A percentile compares a stretch with the other conserved stretches of the same genome.
These are phyloP conservation scores for Afroboletus lepidellus DNA, from an alignment of 1,284 basidiomycete species.

Conservation along the genomic window DNA sequence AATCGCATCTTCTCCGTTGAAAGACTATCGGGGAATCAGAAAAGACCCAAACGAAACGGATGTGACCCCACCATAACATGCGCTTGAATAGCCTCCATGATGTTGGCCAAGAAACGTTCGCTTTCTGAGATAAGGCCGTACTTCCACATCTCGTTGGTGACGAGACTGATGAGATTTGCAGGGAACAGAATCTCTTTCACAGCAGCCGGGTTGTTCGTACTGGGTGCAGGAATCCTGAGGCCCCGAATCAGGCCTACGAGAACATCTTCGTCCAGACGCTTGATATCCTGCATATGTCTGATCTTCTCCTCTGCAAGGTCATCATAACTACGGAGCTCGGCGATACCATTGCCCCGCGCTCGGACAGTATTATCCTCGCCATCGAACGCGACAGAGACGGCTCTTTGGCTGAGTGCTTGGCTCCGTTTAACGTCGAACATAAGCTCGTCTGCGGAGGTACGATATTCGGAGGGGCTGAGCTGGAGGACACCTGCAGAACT, in stretches of 20 bases:
- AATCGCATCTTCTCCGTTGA: conserved; percentile 92
- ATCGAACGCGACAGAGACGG: conserved; percentile 90
- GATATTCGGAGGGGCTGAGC: conserved; percentile 57
- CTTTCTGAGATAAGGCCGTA: conserved; percentile 96
- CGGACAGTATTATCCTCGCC: conserved; percentile 72
- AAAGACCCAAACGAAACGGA: conserved; percentile 2
- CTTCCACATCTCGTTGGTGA: conserved; percentile 99
- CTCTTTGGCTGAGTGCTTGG: conserved; percentile 77
- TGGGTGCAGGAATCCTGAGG: conserved; percentile 92
- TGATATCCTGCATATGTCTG: conserved; percentile 87
- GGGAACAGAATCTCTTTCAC: conserved; percentile 99
- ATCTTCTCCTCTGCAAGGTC: conserved; percentile 96
- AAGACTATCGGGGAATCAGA: conserved; percentile 53
- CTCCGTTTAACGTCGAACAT: conserved; percentile 76
- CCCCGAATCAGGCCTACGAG: conserved; percentile 88
- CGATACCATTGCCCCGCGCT: conserved; percentile 70
- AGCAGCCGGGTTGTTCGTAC: conserved; percentile 85
- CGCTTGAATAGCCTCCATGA: conserved; percentile 97
- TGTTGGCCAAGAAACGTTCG: conserved; percentile 96
- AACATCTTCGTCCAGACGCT: conserved; percentile 92
- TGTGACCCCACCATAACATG: conserved; percentile 91
- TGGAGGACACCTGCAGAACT: conserved; percentile 82
- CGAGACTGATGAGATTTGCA: conserved; percentile 96
- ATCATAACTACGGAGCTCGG: conserved; percentile 73
- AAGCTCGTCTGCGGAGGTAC: conserved; percentile 76